A percentile compares a stretch with the other conserved stretches of the same genome.
phyloP scores from a whole-genome alignment of 768 basidiomycete genomes.

The Terana coerulea region DNA sequence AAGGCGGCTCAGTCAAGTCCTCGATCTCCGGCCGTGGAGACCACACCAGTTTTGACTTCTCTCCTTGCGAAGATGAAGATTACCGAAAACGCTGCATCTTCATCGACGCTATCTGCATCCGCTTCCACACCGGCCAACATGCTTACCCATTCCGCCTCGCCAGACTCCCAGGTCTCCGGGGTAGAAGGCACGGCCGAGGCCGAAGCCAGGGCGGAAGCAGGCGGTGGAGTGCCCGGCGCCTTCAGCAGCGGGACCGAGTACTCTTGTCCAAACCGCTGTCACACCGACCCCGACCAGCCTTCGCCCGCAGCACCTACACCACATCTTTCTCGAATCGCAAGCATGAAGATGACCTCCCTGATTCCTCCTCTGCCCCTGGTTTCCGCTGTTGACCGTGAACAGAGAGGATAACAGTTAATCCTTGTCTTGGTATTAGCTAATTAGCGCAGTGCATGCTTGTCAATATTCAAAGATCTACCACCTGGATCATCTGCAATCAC shows the following conservation, averaged over 20 bases:
- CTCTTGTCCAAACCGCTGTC: constrained; percentile 33
- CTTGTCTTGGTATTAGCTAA: too few species aligned
- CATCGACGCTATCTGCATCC: constrained; percentile 20
- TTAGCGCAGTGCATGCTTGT: too few species aligned
- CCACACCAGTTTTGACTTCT: constrained; percentile 10
- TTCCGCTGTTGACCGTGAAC: too few species aligned
- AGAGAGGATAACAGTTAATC: too few species aligned
- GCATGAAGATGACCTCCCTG: constrained; percentile 44
- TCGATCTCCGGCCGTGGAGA: background rate
- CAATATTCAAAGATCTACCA: too few species aligned
- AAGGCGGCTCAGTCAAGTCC: constrained; percentile 9
- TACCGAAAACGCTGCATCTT: constrained; percentile 9
- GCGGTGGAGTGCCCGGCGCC: constrained; percentile 11
- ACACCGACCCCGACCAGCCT: constrained; percentile 25
- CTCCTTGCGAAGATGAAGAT: constrained; percentile 19
- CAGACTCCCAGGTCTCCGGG: constrained; percentile 73
- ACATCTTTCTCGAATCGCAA: constrained; percentile 39
- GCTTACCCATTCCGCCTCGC: constrained; percentile 47
- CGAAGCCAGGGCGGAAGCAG: constrained; percentile 32
- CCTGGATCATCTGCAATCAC: too few species aligned
- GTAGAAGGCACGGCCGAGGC: constrained; percentile 44
- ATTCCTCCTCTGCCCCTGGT: constrained; percentile 1
- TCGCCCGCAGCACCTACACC: constrained; percentile 26
- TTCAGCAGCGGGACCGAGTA: constrained; percentile 28
- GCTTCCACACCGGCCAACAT: constrained; percentile 50